Evolutionary conservation across 2,329 filamentous ascomycete species (phyloP).

Genomic region (Furcasterigmium sp.): DNA sequence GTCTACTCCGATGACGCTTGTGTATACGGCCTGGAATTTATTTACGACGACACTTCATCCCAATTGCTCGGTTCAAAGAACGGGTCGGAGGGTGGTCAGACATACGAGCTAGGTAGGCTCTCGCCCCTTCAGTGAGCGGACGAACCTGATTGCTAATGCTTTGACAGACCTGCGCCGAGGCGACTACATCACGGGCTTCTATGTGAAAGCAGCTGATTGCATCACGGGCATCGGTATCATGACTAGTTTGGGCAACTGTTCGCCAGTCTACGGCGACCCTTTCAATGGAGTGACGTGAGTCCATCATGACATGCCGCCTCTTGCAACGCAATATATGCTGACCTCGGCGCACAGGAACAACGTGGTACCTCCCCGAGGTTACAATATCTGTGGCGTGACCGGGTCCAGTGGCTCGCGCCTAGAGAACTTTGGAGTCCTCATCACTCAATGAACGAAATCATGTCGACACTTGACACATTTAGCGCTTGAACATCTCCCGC

Average conservation of each 20-base stretch:
- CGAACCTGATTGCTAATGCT: too few species aligned
- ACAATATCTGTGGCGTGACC: constrained; percentile 80
- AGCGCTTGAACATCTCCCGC: too few species aligned
- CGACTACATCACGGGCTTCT: constrained; percentile 84
- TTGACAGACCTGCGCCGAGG: constrained; percentile 81
- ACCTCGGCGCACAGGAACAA: constrained; percentile 57
- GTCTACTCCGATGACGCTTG: constrained; percentile 68
- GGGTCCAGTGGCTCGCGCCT: constrained; percentile 78
- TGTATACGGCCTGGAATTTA: constrained; percentile 84
- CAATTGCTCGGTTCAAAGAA: constrained; percentile 84
- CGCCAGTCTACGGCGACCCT: constrained; percentile 77
- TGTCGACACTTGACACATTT: neutral
- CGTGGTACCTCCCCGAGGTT: constrained; percentile 83
- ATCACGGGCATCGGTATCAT: constrained; percentile 87
- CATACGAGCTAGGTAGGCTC: constrained; percentile 75
- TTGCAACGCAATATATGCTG: neutral
- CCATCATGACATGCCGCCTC: neutral
- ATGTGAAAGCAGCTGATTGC: constrained; percentile 72
- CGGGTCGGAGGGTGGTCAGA: constrained; percentile 63
- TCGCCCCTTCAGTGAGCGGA: too few species aligned
- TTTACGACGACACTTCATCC: constrained; percentile 79
- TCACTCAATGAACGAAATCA: constrained; percentile 18
- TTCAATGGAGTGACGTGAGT: constrained; percentile 78
- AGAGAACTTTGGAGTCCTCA: constrained; percentile 80
- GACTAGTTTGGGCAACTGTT: constrained; percentile 83